Conservation (phyloP, 306 rosid genomes). For the Pachyrhizus erosus region DNA sequence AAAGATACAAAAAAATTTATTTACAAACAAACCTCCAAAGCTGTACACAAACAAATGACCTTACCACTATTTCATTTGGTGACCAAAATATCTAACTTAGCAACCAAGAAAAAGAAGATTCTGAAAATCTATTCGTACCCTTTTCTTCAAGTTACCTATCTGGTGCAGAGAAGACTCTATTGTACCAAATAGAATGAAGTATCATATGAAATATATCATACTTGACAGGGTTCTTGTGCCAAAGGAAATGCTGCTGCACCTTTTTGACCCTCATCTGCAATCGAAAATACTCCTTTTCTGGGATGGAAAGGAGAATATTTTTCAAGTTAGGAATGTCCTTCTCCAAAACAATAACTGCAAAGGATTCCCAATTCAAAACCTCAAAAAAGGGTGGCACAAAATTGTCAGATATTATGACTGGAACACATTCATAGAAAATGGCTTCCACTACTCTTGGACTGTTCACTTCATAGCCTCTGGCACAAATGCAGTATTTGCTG, state of each 20-base stretch:
- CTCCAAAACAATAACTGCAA: slow-evolving; percentile 82
- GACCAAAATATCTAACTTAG: background rate
- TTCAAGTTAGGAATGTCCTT: slow-evolving; percentile 85
- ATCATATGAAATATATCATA: slow-evolving; percentile 92
- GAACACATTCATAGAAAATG: slow-evolving; percentile 81
- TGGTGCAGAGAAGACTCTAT: slow-evolving; percentile 61
- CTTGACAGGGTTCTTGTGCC: slow-evolving; percentile 77
- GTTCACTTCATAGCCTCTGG: slow-evolving; percentile 89
- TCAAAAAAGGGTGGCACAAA: slow-evolving; percentile 87
- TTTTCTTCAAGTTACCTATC: slow-evolving; percentile 19
- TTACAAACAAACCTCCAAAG: slow-evolving; percentile 28
- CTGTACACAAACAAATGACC: slow-evolving; percentile 31
- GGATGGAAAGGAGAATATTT: slow-evolving; percentile 71
- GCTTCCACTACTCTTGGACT: slow-evolving; percentile 96
- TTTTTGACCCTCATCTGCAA: slow-evolving; percentile 75
- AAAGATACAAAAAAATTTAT: slow-evolving; percentile 5
- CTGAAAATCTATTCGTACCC: background rate
- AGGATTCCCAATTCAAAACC: slow-evolving; percentile 83
- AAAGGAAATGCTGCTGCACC: slow-evolving; percentile 84
- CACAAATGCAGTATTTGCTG: slow-evolving; percentile 93
- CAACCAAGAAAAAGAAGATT: background rate
- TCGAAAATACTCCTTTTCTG: slow-evolving; percentile 59
- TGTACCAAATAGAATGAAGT: slow-evolving; percentile 87
- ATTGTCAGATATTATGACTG: slow-evolving; percentile 85
- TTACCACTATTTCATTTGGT: background rate